phyloP scores from a whole-genome alignment of 768 basidiomycete genomes.

The Suillus bovinus region DNA sequence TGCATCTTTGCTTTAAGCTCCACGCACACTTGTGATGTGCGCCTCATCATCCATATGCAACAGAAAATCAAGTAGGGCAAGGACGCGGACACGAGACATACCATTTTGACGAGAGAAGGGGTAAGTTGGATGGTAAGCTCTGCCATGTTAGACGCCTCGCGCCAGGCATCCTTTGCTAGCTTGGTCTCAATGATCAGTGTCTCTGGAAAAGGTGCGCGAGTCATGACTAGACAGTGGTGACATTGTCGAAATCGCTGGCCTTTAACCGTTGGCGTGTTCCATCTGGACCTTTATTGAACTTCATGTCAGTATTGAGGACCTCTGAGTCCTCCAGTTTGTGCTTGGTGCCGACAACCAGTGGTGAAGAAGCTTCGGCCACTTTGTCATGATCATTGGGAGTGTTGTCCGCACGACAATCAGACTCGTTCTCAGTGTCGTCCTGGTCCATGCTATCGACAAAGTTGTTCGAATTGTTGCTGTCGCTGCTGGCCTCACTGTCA shows the following conservation, averaged over 20 bases:
- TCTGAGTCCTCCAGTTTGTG: neutral
- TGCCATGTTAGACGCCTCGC: neutral
- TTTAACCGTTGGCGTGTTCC: neutral
- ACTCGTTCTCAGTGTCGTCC: neutral
- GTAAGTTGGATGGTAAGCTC: neutral
- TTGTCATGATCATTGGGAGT: neutral
- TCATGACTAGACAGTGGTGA: neutral
- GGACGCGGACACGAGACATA: neutral
- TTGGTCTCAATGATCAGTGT: neutral
- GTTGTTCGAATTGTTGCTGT: neutral
- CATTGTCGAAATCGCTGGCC: neutral
- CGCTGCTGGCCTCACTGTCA: neutral
- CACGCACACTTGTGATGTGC: neutral
- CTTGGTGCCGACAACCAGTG: neutral
- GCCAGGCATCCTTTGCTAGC: neutral
- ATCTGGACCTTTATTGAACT: neutral
- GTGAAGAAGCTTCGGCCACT: neutral
- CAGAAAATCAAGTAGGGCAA: neutral
- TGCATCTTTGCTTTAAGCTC: neutral
- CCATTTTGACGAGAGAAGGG: neutral
- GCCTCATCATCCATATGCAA: neutral
- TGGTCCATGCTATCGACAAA: neutral
- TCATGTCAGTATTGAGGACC: neutral
- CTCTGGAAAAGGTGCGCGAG: neutral
- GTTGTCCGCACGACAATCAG: neutral